Conservation (phyloP, 2,329 filamentous ascomycete species). For the Alternaria brassicae region DNA sequence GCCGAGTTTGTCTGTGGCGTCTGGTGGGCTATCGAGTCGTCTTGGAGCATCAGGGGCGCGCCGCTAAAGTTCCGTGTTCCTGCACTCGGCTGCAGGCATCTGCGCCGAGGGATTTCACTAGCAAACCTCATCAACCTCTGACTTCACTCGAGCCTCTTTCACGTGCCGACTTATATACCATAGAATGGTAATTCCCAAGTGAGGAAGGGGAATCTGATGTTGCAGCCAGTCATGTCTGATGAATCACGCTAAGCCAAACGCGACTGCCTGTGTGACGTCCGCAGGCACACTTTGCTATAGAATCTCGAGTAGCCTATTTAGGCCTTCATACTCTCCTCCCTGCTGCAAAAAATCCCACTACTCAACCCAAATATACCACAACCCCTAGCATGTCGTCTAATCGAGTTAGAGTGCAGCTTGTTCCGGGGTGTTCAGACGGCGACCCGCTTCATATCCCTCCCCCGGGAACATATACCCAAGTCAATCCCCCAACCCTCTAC, state of each 20-base stretch:
- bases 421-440: constrained; percentile 42
- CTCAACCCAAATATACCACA: background rate
- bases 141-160: background rate
- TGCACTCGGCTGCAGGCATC: constrained; percentile 8
- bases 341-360: too few relatives aligned
- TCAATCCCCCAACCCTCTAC: constrained; percentile 55
- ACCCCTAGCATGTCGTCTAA: constrained; percentile 6
- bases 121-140: constrained; percentile 9
- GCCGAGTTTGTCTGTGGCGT: background rate
- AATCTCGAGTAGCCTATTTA: background rate
- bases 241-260: constrained; percentile 9
- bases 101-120: background rate
- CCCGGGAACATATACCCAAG: constrained; percentile 33
- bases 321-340: background rate
- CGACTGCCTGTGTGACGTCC: constrained; percentile 13
- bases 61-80: constrained; percentile 17
- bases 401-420: constrained; percentile 33
- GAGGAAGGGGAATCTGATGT: background rate
- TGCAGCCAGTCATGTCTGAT: background rate
- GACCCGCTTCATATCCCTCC: constrained; percentile 41
- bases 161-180: background rate
- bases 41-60: background rate
- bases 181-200: background rate
- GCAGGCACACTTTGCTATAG: background rate
- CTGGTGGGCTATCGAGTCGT: background rate